These are phyloP conservation scores for Nitzschia sp. DNA, from an alignment of 108 stramenopile genomes.

Conservation along the genomic window DNA sequence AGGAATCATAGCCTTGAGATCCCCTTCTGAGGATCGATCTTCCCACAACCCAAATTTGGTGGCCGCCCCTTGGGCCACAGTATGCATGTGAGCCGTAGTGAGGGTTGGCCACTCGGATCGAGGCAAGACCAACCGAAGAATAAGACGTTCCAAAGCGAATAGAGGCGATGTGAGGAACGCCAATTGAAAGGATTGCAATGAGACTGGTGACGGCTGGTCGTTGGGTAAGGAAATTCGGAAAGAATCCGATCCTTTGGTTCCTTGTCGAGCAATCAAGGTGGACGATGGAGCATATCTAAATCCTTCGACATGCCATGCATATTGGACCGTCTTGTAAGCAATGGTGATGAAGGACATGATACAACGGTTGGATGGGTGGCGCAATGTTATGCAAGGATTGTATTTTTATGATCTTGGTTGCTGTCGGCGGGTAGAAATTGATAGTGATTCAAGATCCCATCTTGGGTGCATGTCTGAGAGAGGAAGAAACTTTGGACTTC, in stretches of 20 bases:
- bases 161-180: background rate
- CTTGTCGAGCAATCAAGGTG: background rate
- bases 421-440: no score
- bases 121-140: background rate
- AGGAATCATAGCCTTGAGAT: background rate
- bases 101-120: background rate
- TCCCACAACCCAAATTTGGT: background rate
- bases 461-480: no score
- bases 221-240: background rate
- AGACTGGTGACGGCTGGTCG: background rate
- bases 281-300: background rate
- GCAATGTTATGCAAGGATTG: no score
- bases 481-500: no score
- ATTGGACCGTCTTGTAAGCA: background rate
- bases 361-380: no score
- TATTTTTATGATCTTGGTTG: no score
- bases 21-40: background rate
- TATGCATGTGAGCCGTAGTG: background rate
- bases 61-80: background rate
- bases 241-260: background rate
- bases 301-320: conserved; percentile 2
- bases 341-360: no score
- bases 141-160: background rate
- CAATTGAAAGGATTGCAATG: background rate
- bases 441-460: no score